Evolutionary conservation across 768 basidiomycete species (phyloP), one percentile per base, ranked within the genome.

Genomic region (Phaffia australis): DNA sequence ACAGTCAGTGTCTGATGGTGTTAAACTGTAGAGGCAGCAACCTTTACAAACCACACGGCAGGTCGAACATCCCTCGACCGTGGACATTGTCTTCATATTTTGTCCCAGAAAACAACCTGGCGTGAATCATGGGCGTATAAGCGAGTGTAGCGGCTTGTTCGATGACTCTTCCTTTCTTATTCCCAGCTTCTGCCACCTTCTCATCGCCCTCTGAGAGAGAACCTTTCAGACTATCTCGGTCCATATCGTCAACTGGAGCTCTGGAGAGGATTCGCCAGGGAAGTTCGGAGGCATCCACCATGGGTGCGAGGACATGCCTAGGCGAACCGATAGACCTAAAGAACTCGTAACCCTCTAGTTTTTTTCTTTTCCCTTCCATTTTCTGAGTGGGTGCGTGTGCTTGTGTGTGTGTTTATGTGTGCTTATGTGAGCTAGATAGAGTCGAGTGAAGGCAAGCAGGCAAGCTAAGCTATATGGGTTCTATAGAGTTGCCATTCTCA

Each of bases 111-210:
- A 76, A 74, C 27, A 74, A 65, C 79, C 88, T 91, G 68, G 92
- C 89, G 69, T 94, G 89, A 72, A 99, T 95, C 95, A 99, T 99
- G 21, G 95, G 95, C 0, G 93, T 92, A 74, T 95, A 98, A n/a
- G 84, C 82, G 25, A 97, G 81, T 84, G 92, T 72, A 15, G 69
- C 73, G 7, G 72, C 74, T 55, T 70, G 57, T 1, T 29, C 1
- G 21, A 73, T 46, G 68, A 59, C 68, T 69, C 47, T 9, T 61
- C 61, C 64, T 51, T 63, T 57, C 69, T 60, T 56, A 65, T 56
- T 47, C 35, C 23, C 56, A 18, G 19, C n/a, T 19, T 59, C 48
- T 61, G 30, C 47, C 48, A 32, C n/a, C 47, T 69, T 27, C 9
- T 25, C 66, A 27, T 57, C 60, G 48, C 51, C 59, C 46, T 66